Evolutionary conservation across 2,329 filamentous ascomycete genomes (phyloP).

Genomic region (Aureobasidium sp.): DNA sequence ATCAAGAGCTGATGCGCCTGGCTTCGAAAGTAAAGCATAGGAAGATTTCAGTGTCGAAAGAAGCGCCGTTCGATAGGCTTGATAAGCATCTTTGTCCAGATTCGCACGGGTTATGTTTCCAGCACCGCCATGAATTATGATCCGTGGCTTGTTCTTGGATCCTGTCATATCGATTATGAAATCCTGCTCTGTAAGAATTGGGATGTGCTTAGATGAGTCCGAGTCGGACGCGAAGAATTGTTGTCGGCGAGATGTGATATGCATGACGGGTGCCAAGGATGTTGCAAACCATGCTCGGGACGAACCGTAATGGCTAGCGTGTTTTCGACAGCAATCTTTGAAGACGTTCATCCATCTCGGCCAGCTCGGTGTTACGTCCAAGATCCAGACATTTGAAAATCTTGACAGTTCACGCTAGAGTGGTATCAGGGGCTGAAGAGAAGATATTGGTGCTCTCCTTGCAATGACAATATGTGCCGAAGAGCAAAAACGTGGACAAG

Average conservation of each 20-base stretch:
- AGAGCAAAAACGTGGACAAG: too few relatives aligned
- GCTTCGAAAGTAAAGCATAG: constrained; percentile 24
- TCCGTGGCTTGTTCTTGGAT: constrained; percentile 29
- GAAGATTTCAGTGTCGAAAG: constrained; percentile 31
- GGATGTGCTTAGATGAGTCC: neutral
- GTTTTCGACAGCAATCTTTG: neutral
- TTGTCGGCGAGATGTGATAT: neutral
- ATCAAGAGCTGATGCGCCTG: constrained; percentile 56
- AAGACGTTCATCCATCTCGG: neutral
- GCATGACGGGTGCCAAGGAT: neutral
- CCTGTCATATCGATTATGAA: neutral
- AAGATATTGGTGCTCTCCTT: too few relatives aligned
- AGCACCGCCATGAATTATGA: constrained; percentile 44
- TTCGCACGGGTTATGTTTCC: constrained; percentile 40
- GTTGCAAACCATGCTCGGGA: neutral
- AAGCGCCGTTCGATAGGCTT: constrained; percentile 34
- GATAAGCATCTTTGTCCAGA: constrained; percentile 31
- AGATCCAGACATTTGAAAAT: too few relatives aligned
- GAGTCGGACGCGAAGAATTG: neutral
- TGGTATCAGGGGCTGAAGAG: too few relatives aligned
- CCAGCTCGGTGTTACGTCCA: neutral
- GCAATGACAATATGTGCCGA: too few relatives aligned
- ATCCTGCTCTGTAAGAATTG: neutral
- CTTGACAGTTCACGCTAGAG: too few relatives aligned
- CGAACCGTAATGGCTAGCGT: neutral